A percentile compares a stretch with the other conserved stretches of the same genome.
phyloP scores from a whole-genome alignment of 768 basidiomycete species.

The Strobilomyces confusus region DNA sequence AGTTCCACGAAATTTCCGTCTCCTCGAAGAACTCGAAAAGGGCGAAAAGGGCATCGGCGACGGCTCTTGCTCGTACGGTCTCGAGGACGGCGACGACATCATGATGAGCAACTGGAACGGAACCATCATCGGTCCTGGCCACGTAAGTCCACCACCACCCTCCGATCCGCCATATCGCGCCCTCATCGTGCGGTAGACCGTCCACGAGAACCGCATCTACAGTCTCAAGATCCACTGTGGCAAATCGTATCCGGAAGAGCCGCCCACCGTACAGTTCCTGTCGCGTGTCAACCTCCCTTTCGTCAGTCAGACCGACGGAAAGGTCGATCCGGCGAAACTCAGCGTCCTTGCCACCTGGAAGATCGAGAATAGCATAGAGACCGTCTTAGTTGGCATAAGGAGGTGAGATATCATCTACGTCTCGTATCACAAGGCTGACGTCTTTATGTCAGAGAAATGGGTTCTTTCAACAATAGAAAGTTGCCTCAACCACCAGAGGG shows the following conservation, averaged over 20 bases:
- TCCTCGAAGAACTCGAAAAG: constrained; percentile 98
- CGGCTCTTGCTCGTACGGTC: constrained; percentile 94
- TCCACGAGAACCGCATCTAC: constrained; percentile 99
- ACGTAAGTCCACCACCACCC: constrained; percentile 58
- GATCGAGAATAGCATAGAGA: constrained; percentile 77
- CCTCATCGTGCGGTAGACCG: constrained; percentile 54
- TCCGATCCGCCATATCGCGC: constrained; percentile 12
- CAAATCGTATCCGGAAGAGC: constrained; percentile 66
- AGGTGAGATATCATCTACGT: constrained; percentile 43
- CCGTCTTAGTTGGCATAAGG: constrained; percentile 87
- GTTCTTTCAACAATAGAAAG: constrained; percentile 84
- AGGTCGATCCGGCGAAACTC: constrained; percentile 72
- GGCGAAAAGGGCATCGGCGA: constrained; percentile 99
- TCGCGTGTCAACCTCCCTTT: constrained; percentile 93
- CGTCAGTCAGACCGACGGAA: constrained; percentile 70
- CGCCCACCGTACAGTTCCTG: constrained; percentile 80
- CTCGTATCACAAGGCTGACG: constrained; percentile 6
- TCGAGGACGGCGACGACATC: constrained; percentile 94
- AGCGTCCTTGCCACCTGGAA: constrained; percentile 73
- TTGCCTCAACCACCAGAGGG: constrained; percentile 94
- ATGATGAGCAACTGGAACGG: constrained; percentile 99
- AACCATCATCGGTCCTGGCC: constrained; percentile 97
- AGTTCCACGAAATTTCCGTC: constrained; percentile 96
- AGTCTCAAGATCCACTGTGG: constrained; percentile 87
- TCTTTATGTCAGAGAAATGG: constrained; percentile 77